Evolutionary conservation across 495 filamentous ascomycete species (phyloP).

Genomic region (Penicillium goetzii): DNA sequence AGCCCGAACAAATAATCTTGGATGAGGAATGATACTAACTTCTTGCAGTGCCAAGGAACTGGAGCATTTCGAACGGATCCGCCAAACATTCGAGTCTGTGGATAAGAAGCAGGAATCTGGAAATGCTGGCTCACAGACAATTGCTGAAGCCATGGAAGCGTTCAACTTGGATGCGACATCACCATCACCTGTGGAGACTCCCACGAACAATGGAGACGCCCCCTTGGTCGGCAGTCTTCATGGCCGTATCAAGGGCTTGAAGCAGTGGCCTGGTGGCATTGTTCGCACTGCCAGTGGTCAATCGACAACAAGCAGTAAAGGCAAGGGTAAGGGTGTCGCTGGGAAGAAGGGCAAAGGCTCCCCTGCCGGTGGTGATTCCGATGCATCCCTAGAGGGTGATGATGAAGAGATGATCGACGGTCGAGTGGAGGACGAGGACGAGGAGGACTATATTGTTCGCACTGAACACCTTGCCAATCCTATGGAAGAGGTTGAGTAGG

Average conservation of each 20-base stretch:
- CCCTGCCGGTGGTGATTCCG: constrained; percentile 35
- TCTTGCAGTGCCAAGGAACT: constrained; percentile 78
- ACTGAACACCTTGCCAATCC: constrained; percentile 44
- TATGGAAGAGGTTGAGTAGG: constrained; percentile 36
- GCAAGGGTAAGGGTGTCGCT: constrained; percentile 41
- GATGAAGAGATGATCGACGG: constrained; percentile 46
- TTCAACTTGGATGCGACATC: constrained; percentile 33
- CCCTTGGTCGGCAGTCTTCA: constrained; percentile 25
- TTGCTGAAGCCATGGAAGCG: constrained; percentile 44
- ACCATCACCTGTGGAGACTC: constrained; percentile 23
- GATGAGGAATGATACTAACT: constrained; percentile 25
- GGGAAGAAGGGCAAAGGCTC: constrained; percentile 48
- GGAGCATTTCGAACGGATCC: constrained; percentile 85
- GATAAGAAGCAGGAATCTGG: constrained; percentile 46
- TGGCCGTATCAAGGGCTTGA: constrained; percentile 38
- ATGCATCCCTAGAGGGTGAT: constrained; percentile 44
- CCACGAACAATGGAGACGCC: constrained; percentile 40
- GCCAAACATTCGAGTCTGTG: constrained; percentile 74
- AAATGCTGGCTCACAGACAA: constrained; percentile 38
- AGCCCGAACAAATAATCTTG: background rate
- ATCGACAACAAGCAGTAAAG: constrained; percentile 38
- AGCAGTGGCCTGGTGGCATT: constrained; percentile 32
- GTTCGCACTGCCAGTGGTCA: constrained; percentile 37
- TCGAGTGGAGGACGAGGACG: constrained; percentile 43
- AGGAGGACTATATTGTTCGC: constrained; percentile 55